Percentiles rank a stretch among this genome's conserved stretches.
Evolutionary conservation across 2,329 filamentous ascomycete species (phyloP).

Genomic region (Calonectria leucothoes): DNA sequence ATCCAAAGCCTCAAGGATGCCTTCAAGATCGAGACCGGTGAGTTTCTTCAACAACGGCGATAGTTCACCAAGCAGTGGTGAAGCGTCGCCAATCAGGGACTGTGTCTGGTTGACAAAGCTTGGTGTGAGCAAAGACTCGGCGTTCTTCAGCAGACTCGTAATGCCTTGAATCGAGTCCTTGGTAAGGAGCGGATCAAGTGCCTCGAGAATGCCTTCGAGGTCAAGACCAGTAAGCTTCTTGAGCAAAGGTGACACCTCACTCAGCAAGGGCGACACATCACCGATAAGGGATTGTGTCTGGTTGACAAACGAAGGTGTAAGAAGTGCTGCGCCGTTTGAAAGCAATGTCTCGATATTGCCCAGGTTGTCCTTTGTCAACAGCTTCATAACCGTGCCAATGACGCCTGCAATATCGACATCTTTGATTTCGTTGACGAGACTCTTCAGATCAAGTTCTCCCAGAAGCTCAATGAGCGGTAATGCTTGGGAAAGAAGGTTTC

Average conservation of each 20-base stretch:
- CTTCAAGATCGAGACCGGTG: slow-evolving; percentile 48
- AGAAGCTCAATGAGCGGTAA: slow-evolving; percentile 45
- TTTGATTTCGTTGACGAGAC: slow-evolving; percentile 46
- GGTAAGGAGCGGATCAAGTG: slow-evolving; percentile 43
- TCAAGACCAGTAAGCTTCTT: slow-evolving; percentile 44
- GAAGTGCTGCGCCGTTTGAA: slow-evolving; percentile 50
- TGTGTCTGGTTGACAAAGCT: slow-evolving; percentile 35
- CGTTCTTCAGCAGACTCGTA: slow-evolving; percentile 44
- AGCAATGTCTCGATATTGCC: slow-evolving; percentile 49
- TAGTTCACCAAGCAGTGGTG: slow-evolving; percentile 42
- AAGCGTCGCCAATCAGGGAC: slow-evolving; percentile 49
- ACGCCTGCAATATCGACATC: slow-evolving; percentile 46
- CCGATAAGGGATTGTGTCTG: slow-evolving; percentile 49
- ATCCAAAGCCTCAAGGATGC: slow-evolving; percentile 45
- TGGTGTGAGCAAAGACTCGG: slow-evolving; percentile 40
- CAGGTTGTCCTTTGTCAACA: slow-evolving; percentile 47
- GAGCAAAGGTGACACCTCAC: slow-evolving; percentile 38
- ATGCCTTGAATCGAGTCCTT: slow-evolving; percentile 42
- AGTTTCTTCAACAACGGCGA: slow-evolving; percentile 36
- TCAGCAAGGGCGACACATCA: slow-evolving; percentile 48
- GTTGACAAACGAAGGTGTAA: slow-evolving; percentile 48
- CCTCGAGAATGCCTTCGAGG: slow-evolving; percentile 44
- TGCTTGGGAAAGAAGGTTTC: slow-evolving; percentile 41
- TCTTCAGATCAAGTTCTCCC: slow-evolving; percentile 48
- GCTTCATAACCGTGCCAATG: slow-evolving; percentile 43